Percentiles rank a stretch among this genome's conserved stretches.
Evolutionary conservation across 768 basidiomycete species (phyloP).

Genomic region (Epithele typhae): DNA sequence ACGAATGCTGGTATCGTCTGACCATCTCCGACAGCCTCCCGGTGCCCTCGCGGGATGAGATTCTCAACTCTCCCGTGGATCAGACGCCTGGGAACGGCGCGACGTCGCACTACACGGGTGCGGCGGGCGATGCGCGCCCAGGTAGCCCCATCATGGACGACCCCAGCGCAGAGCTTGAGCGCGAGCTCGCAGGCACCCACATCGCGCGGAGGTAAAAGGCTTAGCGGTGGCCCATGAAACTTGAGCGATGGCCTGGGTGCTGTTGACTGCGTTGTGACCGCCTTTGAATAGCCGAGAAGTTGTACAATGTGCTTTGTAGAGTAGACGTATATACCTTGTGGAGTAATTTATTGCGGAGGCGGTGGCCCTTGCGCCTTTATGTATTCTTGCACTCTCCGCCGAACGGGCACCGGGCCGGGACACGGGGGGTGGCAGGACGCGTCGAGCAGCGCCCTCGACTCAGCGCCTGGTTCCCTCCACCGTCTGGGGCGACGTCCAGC

Average conservation of each 20-base stretch:
- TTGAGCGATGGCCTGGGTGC: too few species aligned
- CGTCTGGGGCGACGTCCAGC: too few species aligned
- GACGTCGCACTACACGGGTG: constrained; percentile 63
- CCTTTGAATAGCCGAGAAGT: too few species aligned
- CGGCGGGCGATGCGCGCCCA: constrained; percentile 36
- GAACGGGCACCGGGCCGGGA: too few species aligned
- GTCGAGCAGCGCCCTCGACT: too few species aligned
- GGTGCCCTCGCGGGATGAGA: constrained; percentile 78
- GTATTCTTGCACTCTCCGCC: too few species aligned
- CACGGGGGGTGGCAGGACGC: too few species aligned
- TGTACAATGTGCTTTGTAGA: not conserved
- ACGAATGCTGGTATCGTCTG: not conserved
- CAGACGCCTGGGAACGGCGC: constrained; percentile 53
- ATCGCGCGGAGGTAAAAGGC: constrained; percentile 30
- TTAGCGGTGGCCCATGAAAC: too few species aligned
- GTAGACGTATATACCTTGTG: constrained; percentile 1
- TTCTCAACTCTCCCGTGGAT: constrained; percentile 74
- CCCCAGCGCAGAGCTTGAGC: constrained; percentile 80
- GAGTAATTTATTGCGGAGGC: too few species aligned
- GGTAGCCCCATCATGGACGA: constrained; percentile 79
- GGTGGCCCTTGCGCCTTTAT: too few species aligned
- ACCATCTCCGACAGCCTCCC: constrained; percentile 49
- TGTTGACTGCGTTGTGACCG: too few species aligned
- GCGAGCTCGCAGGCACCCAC: constrained; percentile 77
- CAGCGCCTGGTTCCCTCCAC: too few species aligned